phyloP scores from a whole-genome alignment of 164 flowering plant genomes.

The Saururus chinensis region DNA sequence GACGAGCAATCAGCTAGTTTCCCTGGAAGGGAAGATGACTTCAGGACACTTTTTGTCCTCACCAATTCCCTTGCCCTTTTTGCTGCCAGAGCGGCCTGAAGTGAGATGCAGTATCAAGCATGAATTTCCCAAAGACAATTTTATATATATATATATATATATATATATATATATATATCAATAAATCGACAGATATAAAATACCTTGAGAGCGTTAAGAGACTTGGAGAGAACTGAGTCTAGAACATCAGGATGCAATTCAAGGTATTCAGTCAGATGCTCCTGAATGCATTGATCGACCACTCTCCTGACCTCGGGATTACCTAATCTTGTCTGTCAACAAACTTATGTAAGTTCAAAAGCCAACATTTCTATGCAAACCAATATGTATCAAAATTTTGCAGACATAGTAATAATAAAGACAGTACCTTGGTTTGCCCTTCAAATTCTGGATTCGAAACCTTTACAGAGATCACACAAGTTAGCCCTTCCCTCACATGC shows the following conservation, averaged over 20 bases:
- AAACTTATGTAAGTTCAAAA: not conserved
- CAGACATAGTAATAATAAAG: not conserved
- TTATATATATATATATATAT: too few relatives aligned
- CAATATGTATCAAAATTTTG: too few relatives aligned
- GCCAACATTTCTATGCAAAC: too few relatives aligned
- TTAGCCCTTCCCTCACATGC: slow-evolving; percentile 93
- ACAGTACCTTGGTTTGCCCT: slow-evolving; percentile 92
- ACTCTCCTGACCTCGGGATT: slow-evolving; percentile 96
- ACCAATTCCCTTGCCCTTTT: slow-evolving; percentile 93
- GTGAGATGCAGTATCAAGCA: not conserved
- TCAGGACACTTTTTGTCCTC: slow-evolving; percentile 76
- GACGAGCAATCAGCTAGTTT: slow-evolving; percentile 97
- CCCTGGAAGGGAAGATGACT: slow-evolving; percentile 94
- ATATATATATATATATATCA: not conserved
- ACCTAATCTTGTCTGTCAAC: slow-evolving; percentile 81
- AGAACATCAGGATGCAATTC: slow-evolving; percentile 97
- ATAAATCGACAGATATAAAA: not conserved
- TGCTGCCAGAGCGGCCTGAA: slow-evolving; percentile 91
- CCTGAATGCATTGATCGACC: slow-evolving; percentile 88
- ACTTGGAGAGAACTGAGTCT: slow-evolving; percentile 77
- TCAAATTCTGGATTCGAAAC: slow-evolving; percentile 98
- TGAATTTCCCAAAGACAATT: not conserved
- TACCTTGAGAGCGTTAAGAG: slow-evolving; percentile 95
- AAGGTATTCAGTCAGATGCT: slow-evolving; percentile 81
- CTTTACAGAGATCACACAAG: slow-evolving; percentile 88